phyloP scores from a whole-genome alignment of 1,284 basidiomycete species.

The Pseudozyma sp. region DNA sequence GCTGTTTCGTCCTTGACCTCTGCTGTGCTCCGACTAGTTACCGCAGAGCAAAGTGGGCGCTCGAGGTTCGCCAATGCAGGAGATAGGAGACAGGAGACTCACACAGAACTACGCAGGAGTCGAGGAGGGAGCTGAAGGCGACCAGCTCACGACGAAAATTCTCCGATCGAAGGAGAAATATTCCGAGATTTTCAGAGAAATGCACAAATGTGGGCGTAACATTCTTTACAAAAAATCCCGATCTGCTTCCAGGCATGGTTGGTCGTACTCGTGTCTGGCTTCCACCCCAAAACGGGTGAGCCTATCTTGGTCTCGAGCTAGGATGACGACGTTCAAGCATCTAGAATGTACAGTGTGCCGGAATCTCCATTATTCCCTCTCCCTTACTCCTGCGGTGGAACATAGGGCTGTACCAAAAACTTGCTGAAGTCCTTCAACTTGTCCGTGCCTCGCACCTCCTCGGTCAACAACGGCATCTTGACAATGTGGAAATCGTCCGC shows the following conservation, averaged over 20 bases:
- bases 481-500: conserved; percentile 67
- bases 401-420: conserved; percentile 60
- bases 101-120: background rate
- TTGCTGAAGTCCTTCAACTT: conserved; percentile 78
- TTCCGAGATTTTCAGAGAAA: too few species aligned
- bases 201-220: too few species aligned
- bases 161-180: background rate
- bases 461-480: conserved; percentile 89
- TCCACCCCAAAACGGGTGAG: too few species aligned
- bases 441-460: conserved; percentile 94
- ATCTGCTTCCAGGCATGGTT: too few species aligned
- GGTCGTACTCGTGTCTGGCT: too few species aligned
- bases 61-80: conserved; percentile 2
- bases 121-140: background rate
- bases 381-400: conserved; percentile 44
- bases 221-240: too few species aligned
- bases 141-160: conserved; percentile 3
- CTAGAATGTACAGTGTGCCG: background rate
- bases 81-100: conserved; percentile 5
- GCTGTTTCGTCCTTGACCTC: too few species aligned
- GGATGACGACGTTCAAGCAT: background rate
- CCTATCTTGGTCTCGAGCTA: too few species aligned
- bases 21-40: too few species aligned
- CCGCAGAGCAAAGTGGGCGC: too few species aligned
- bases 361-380: background rate